Conservation (phyloP, 768 basidiomycete genomes). For the Dacryopinax spathularia region DNA sequence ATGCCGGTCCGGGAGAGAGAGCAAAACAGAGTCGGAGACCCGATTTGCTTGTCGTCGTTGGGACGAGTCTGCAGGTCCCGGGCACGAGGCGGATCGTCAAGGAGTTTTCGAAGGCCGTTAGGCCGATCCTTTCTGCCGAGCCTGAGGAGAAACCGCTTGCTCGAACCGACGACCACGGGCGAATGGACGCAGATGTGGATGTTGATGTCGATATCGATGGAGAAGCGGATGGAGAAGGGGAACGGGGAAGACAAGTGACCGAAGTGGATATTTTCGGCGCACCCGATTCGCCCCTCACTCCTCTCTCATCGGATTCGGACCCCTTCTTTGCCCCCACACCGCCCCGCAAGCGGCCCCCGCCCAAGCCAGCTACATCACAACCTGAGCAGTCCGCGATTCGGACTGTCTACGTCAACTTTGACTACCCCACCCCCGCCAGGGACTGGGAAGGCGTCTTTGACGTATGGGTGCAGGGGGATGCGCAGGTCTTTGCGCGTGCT, state of each 20-base stretch:
- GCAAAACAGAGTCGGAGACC: slow-evolving; percentile 33
- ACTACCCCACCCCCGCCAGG: slow-evolving; percentile 68
- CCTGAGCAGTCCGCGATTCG: slow-evolving; percentile 36
- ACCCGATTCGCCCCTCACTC: not conserved
- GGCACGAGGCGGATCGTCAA: slow-evolving; percentile 85
- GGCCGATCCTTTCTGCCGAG: slow-evolving; percentile 6
- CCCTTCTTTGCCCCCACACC: slow-evolving; percentile 18
- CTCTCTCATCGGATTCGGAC: not conserved
- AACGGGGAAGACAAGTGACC: not conserved
- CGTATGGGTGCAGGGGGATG: slow-evolving; percentile 77
- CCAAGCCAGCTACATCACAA: slow-evolving; percentile 16
- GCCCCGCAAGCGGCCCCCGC: slow-evolving; percentile 22
- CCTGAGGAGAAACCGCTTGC: slow-evolving; percentile 21
- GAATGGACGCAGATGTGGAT: not conserved
- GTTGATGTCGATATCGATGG: too few relatives aligned
- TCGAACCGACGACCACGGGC: not conserved
- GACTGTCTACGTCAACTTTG: slow-evolving; percentile 71
- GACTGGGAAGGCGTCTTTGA: slow-evolving; percentile 90
- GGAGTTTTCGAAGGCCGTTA: slow-evolving; percentile 69
- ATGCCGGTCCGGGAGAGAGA: slow-evolving; percentile 6
- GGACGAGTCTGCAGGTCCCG: slow-evolving; percentile 76
- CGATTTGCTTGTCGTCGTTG: slow-evolving; percentile 76
- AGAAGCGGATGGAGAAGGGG: too few relatives aligned
- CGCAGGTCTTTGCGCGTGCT: slow-evolving; percentile 57
- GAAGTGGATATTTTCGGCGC: slow-evolving; percentile 18